phyloP scores from a whole-genome alignment of 2,329 filamentous ascomycete genomes.

The Chrysoporthe cubensis region DNA sequence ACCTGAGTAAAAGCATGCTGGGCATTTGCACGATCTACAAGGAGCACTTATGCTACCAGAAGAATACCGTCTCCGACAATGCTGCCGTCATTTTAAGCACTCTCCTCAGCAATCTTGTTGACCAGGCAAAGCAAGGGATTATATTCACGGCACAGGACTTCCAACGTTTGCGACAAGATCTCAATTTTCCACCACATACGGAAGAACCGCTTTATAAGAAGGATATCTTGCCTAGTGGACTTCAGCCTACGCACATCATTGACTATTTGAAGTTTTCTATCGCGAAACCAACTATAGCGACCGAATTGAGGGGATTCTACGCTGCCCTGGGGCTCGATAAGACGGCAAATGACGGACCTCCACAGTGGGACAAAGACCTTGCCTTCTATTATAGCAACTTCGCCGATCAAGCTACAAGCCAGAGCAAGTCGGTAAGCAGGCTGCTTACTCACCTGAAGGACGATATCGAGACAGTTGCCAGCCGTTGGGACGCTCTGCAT shows the following conservation, averaged over 20 bases:
- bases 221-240: conserved; percentile 36
- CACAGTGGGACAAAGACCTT: conserved; percentile 45
- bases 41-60: conserved; percentile 64
- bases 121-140: conserved; percentile 60
- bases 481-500: conserved; percentile 39
- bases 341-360: conserved; percentile 25
- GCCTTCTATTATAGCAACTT: conserved; percentile 33
- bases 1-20: conserved; percentile 59
- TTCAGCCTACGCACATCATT: conserved; percentile 54
- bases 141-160: conserved; percentile 51
- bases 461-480: conserved; percentile 38
- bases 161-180: conserved; percentile 40
- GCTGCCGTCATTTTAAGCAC: conserved; percentile 55
- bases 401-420: neutral
- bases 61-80: conserved; percentile 51
- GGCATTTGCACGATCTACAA: conserved; percentile 69
- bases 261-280: conserved; percentile 65
- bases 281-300: conserved; percentile 47
- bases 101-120: conserved; percentile 58
- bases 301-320: conserved; percentile 42
- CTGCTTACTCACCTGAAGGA: conserved; percentile 41
- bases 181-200: conserved; percentile 31
- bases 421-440: conserved; percentile 32
- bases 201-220: conserved; percentile 51
- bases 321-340: conserved; percentile 30